Base-by-base conservation (phyloP, 169 alveolate species). In the Eimeria falciformis region DNA sequence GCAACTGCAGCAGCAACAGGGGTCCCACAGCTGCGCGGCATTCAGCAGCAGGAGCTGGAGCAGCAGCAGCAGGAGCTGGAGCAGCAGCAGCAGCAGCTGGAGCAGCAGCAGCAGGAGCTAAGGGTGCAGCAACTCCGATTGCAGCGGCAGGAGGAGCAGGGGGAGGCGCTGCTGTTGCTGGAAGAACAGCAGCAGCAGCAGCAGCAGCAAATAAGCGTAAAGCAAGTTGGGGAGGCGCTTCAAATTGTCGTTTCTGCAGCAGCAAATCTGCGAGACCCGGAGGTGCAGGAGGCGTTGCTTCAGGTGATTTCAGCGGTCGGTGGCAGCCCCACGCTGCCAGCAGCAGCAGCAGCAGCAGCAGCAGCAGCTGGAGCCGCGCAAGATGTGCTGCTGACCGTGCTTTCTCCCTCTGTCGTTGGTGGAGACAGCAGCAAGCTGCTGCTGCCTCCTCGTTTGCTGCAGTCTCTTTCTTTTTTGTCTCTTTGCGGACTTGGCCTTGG, bases 121-220 rank as follows among this genome's bases (percentile, higher is more conserved):
- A 7, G 62, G 62, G 62, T 11, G 62, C 62, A 50, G 62, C 62
- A 50, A 50, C 62, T 18, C 37, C 21, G 23, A 21, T 50, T 5
- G 45, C 55, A 69, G 50, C 45, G 37, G 81, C n/a, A 69, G 55
- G 11, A 37, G 53, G n/a, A 5, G 50, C 27, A 17, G 18, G 18
- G 7, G 81, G 23, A 37, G 55, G 23, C 4, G 55, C 5, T 33
- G 18, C 11, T 1, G 81, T 2, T 27, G 45, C 55, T 27, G 25
- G n/a, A 29, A 50, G 29, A 69, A 23, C 81, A 69, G 81, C 81
- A 69, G 55, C 81, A 69, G 81, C 81, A 69, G 81, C 55, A 69
- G 55, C 81, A 69, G 81, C 81, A 69, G 81, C 55, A 2, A 29
- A 66, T 66, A 23, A 12, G 21, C 3, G 17, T 12, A 40, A 11